phyloP scores from a whole-genome alignment of 2,329 filamentous ascomycete genomes.

The Trichoderma hamatum region DNA sequence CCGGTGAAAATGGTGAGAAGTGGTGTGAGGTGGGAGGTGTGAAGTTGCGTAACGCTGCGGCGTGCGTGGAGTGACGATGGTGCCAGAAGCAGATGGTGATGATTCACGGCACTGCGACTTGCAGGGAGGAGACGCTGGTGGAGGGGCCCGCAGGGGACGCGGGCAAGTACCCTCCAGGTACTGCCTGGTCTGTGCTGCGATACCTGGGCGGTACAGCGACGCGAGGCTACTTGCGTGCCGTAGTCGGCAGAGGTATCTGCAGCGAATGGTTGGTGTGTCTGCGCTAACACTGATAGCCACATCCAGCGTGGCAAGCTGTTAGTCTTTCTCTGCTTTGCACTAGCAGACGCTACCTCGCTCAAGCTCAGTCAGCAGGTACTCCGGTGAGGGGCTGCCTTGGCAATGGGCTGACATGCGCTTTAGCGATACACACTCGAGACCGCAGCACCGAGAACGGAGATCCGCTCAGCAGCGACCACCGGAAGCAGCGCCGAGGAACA shows the following conservation, averaged over 20 bases:
- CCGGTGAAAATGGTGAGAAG: background rate
- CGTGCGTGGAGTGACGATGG: conserved; percentile 22
- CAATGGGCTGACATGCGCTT: conserved; percentile 10
- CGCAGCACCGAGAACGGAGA: conserved; percentile 22
- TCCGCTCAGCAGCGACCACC: conserved; percentile 10
- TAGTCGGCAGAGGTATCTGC: background rate
- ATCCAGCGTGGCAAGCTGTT: background rate
- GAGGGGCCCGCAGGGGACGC: background rate
- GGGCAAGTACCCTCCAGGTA: background rate
- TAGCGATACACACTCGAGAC: conserved; percentile 8
- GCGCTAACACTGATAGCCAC: background rate
- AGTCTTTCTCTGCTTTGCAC: no score
- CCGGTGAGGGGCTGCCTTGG: conserved; percentile 4
- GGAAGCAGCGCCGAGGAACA: conserved; percentile 19
- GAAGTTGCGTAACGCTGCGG: conserved; percentile 15
- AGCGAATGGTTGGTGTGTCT: no score
- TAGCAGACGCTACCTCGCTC: background rate
- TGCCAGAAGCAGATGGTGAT: background rate
- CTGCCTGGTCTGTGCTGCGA: background rate
- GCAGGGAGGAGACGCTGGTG: no score
- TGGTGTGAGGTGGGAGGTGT: conserved; percentile 23
- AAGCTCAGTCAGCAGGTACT: background rate
- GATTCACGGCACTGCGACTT: background rate
- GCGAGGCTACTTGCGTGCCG: background rate
- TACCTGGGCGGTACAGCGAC: background rate